A percentile compares a stretch with the other conserved stretches of the same genome.
Evolutionary conservation across 345 rosid species (phyloP).

Genomic region (Syzygium oleosum): DNA sequence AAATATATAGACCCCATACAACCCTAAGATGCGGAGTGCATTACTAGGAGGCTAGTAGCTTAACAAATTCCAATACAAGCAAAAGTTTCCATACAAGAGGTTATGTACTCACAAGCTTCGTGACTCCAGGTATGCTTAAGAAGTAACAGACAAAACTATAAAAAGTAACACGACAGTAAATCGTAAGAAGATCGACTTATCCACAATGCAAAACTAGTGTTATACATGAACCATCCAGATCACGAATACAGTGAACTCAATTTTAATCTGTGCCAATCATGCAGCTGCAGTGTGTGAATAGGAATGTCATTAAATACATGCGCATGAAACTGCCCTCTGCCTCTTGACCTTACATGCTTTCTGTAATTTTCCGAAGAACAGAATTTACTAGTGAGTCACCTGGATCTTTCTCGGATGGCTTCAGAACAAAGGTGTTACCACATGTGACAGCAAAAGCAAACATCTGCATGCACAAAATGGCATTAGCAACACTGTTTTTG

Average conservation of each 20-base stretch:
- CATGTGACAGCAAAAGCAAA: constrained; percentile 38
- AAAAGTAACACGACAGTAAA: neutral
- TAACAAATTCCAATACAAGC: neutral
- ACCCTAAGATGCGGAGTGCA: neutral
- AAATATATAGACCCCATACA: neutral
- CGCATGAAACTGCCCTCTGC: neutral
- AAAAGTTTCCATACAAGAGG: neutral
- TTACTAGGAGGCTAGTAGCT: neutral
- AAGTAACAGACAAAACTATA: neutral
- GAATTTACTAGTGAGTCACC: constrained; percentile 16
- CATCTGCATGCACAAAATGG: constrained; percentile 22
- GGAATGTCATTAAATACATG: neutral
- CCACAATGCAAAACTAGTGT: neutral
- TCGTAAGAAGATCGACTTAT: neutral
- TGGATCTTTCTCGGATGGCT: constrained; percentile 46
- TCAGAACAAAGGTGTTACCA: constrained; percentile 47
- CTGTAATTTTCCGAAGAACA: neutral
- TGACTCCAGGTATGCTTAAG: neutral
- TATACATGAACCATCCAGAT: neutral
- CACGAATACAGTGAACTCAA: neutral
- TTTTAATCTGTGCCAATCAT: neutral
- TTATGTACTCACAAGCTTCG: neutral
- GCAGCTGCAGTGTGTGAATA: neutral
- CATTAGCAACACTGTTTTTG: neutral
- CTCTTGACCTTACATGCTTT: neutral